These are phyloP conservation scores for Stagonosporopsis tanaceti DNA, from an alignment of 2,329 filamentous ascomycete species.

Conservation along the genomic window DNA sequence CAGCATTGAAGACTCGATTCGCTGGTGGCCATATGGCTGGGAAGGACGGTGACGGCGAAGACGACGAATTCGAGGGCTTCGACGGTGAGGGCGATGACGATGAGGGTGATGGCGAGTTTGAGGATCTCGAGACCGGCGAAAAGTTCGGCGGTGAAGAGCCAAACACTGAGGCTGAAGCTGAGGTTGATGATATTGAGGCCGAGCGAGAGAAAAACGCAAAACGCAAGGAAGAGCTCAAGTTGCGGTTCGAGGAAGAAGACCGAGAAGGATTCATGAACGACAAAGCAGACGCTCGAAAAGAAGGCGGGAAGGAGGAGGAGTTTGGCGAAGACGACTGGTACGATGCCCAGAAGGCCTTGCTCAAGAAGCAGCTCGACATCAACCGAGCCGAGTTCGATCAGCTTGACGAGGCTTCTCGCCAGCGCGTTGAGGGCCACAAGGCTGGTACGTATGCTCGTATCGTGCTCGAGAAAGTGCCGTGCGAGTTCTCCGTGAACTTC, in stretches of 20 bases:
- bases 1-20: conserved; percentile 77
- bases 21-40: conserved; percentile 70
- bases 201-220: conserved; percentile 91
- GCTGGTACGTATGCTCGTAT: conserved; percentile 94
- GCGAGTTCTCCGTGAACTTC: conserved; percentile 87
- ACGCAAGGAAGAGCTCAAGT: conserved; percentile 91
- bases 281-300: conserved; percentile 77
- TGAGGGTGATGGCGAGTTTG: conserved; percentile 79
- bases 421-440: conserved; percentile 86
- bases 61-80: conserved; percentile 63
- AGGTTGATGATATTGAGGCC: conserved; percentile 71
- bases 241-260: conserved; percentile 97
- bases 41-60: conserved; percentile 41
- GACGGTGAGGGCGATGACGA: conserved; percentile 66
- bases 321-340: conserved; percentile 99
- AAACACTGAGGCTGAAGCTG: conserved; percentile 52
- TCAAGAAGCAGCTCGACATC: conserved; percentile 96
- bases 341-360: conserved; percentile 90
- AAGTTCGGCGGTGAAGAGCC: conserved; percentile 56
- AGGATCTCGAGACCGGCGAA: conserved; percentile 84
- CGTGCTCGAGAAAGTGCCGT: conserved; percentile 86
- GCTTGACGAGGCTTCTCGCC: conserved; percentile 83
- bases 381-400: conserved; percentile 92
- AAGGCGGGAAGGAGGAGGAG: conserved; percentile 71
- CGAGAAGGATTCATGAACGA: conserved; percentile 94